Percentiles rank a stretch among this genome's conserved stretches.
phyloP scores from a whole-genome alignment of 2,329 filamentous ascomycete genomes.

The Diaporthe velutina region DNA sequence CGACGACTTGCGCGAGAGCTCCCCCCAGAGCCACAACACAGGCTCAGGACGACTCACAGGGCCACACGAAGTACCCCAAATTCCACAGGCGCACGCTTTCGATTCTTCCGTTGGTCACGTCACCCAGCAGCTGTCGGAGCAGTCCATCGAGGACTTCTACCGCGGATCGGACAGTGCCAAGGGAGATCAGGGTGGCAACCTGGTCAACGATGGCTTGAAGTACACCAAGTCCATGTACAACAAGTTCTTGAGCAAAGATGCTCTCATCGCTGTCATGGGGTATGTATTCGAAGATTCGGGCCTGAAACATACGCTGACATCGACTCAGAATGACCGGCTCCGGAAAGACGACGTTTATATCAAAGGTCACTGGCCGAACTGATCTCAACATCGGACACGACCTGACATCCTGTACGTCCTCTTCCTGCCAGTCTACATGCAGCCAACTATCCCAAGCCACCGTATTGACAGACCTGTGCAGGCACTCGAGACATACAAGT shows the following conservation, averaged over 20 bases:
- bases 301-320: neutral
- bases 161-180: neutral
- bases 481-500: slow-evolving; percentile 49
- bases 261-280: slow-evolving; percentile 45
- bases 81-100: neutral
- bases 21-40: neutral
- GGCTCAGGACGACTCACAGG: slow-evolving; percentile 26
- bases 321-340: slow-evolving; percentile 50
- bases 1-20: neutral
- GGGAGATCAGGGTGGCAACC: neutral
- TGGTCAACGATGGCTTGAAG: slow-evolving; percentile 33
- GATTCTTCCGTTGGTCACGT: neutral
- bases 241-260: slow-evolving; percentile 39
- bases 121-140: neutral
- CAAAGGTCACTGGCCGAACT: slow-evolving; percentile 48
- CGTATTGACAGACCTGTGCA: slow-evolving; percentile 31
- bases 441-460: neutral
- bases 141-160: neutral
- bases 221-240: slow-evolving; percentile 37
- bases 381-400: slow-evolving; percentile 50
- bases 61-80: slow-evolving; percentile 30
- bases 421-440: neutral
- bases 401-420: slow-evolving; percentile 49
- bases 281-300: slow-evolving; percentile 25
- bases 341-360: slow-evolving; percentile 54